A percentile compares a stretch with the other conserved stretches of the same genome.
Conservation (phyloP, 2,329 filamentous ascomycete genomes). For the Xylaria sp. region DNA sequence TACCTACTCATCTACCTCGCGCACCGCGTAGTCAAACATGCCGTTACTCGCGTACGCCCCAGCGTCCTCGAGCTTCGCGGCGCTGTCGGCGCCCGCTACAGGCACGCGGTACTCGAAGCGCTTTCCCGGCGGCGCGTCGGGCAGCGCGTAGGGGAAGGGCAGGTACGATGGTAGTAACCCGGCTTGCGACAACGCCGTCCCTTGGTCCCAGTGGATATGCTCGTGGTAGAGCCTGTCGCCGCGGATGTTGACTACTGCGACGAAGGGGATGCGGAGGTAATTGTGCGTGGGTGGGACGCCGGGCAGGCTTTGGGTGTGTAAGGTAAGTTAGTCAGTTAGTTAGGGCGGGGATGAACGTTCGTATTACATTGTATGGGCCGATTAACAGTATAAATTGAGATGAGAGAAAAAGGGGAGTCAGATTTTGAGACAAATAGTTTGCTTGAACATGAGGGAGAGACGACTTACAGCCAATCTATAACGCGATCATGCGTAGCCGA, state of each 20-base stretch:
- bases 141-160: slow-evolving; percentile 67
- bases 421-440: neutral
- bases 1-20: slow-evolving; percentile 33
- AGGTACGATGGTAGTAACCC: slow-evolving; percentile 73
- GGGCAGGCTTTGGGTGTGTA: slow-evolving; percentile 54
- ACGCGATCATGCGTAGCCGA: slow-evolving; percentile 70
- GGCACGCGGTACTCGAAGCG: slow-evolving; percentile 69
- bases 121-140: slow-evolving; percentile 53
- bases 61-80: slow-evolving; percentile 59
- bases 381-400: neutral
- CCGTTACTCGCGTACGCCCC: slow-evolving; percentile 65
- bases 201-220: slow-evolving; percentile 78
- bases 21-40: slow-evolving; percentile 58
- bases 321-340: slow-evolving; percentile 41
- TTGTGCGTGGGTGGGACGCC: slow-evolving; percentile 68
- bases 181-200: slow-evolving; percentile 69
- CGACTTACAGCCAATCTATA: slow-evolving; percentile 76
- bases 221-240: slow-evolving; percentile 77
- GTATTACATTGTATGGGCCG: neutral
- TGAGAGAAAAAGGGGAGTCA: neutral
- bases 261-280: slow-evolving; percentile 70
- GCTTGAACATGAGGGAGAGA: neutral
- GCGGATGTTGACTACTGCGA: slow-evolving; percentile 72
- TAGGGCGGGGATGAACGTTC: neutral
- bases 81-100: slow-evolving; percentile 66